A percentile compares a stretch with the other conserved stretches of the same genome.
Conservation (phyloP, 192 early-diverging fungal genomes). For the Linnemannia hyalina region DNA sequence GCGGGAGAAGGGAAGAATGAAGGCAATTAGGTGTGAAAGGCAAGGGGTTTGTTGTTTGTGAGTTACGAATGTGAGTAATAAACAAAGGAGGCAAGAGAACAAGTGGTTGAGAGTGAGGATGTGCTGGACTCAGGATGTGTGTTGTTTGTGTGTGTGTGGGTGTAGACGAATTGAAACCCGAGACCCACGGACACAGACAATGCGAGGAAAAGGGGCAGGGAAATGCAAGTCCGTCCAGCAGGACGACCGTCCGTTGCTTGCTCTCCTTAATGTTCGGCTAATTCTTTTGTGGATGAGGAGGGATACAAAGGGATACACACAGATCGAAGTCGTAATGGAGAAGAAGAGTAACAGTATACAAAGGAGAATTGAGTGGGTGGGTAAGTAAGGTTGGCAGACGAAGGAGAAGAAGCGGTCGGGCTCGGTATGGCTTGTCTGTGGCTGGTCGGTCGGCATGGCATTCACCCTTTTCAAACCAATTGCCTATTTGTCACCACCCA, state of each 20-base stretch:
- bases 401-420: not conserved
- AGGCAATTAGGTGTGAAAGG: not conserved
- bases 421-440: conserved; percentile 1
- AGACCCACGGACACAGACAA: not conserved
- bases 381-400: not conserved
- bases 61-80: not conserved
- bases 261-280: not conserved
- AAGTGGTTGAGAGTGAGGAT: not conserved
- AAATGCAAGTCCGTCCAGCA: conserved; percentile 1
- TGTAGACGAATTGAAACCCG: not conserved
- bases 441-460: conserved; percentile 6
- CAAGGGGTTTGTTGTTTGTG: not conserved
- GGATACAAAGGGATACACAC: not conserved
- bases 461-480: not conserved
- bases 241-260: not conserved
- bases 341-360: not conserved
- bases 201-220: not conserved
- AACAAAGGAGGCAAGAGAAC: not conserved
- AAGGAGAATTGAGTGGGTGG: not conserved
- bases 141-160: not conserved
- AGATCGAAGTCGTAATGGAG: not conserved
- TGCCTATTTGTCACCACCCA: not conserved
- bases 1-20: not conserved
- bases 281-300: conserved; percentile 7
- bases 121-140: too few relatives aligned